Evolutionary conservation across 2,329 filamentous ascomycete genomes (phyloP).

Genomic region (Neonectria magnoliae): DNA sequence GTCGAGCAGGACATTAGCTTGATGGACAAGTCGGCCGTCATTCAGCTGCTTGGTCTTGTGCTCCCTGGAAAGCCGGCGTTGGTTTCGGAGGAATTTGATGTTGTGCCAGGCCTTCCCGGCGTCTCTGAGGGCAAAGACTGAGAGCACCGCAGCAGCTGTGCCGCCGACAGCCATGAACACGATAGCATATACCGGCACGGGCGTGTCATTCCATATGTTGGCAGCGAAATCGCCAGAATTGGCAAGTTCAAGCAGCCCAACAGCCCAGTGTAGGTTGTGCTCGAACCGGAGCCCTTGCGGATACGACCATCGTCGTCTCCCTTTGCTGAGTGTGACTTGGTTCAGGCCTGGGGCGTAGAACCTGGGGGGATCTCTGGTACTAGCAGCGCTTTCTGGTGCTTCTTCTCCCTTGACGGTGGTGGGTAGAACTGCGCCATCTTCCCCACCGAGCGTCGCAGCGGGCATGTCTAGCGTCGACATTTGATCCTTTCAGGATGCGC

Average conservation of each 20-base stretch:
- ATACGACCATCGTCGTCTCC: constrained; percentile 15
- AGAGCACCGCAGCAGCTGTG: constrained; percentile 55
- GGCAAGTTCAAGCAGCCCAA: constrained; percentile 64
- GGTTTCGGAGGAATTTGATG: constrained; percentile 54
- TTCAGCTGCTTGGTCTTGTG: constrained; percentile 25
- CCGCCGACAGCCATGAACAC: constrained; percentile 65
- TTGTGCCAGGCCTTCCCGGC: constrained; percentile 56
- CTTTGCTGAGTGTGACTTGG: constrained; percentile 28
- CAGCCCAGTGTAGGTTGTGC: constrained; percentile 45
- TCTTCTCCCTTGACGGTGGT: not conserved
- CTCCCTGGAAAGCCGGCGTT: constrained; percentile 48
- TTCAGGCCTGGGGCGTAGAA: constrained; percentile 25
- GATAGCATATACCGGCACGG: constrained; percentile 58
- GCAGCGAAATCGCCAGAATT: constrained; percentile 67
- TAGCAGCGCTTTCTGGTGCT: not conserved
- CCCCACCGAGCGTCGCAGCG: not conserved
- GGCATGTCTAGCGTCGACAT: not conserved
- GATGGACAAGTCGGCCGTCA: constrained; percentile 19
- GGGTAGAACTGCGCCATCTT: not conserved
- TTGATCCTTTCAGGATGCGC: not conserved
- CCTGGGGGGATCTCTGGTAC: not conserved
- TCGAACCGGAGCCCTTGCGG: constrained; percentile 33
- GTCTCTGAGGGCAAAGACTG: constrained; percentile 58
- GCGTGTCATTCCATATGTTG: constrained; percentile 65
- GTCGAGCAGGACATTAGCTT: constrained; percentile 52